Conservation (phyloP, 2,329 filamentous ascomycete genomes). For the Alternaria novae-zelandiae region DNA sequence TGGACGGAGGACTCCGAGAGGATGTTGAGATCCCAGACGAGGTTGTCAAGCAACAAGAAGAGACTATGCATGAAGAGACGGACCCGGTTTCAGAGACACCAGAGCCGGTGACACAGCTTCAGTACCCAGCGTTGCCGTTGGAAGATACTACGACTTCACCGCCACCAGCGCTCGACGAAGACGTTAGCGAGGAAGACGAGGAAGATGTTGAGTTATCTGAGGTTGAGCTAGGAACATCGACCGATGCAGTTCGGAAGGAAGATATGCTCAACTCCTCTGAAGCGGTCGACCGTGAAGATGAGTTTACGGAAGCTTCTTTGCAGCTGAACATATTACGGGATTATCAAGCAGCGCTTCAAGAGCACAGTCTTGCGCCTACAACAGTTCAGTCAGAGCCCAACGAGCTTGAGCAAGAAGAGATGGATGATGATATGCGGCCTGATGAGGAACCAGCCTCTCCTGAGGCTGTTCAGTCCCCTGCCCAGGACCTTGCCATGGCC, state of each 20-base stretch:
- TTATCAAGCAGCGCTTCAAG: constrained; percentile 15
- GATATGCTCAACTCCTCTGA: not conserved
- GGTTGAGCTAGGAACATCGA: not conserved
- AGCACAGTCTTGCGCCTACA: not conserved
- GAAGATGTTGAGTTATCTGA: constrained; percentile 7
- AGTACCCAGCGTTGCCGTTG: constrained; percentile 19
- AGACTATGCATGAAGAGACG: not conserved
- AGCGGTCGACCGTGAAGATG: constrained; percentile 15
- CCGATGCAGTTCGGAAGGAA: not conserved
- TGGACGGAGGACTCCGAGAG: not conserved
- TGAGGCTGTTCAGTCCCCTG: not conserved
- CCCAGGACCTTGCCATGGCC: not conserved
- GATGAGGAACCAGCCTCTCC: not conserved
- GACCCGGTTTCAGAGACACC: not conserved
- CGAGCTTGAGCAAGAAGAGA: not conserved
- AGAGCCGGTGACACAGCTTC: constrained; percentile 1
- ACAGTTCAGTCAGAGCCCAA: not conserved
- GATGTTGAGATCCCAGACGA: not conserved
- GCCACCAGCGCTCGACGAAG: not conserved
- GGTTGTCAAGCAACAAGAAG: not conserved
- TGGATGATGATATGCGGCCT: not conserved
- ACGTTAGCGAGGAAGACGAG: not conserved
- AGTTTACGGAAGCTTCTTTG: constrained; percentile 41
- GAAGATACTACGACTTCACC: not conserved
- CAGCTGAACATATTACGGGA: constrained; percentile 38